Percentiles rank a stretch among this genome's conserved stretches.
phyloP scores from a whole-genome alignment of 306 rosid species.

The Malus domestica region ASM211411v1 NC_041798.1:2081001-2081500 shows the following conservation, averaged over 20 bases:
- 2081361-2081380: constrained; percentile 68
- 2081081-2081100: background rate
- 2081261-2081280: constrained; percentile 50
- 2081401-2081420: constrained; percentile 37
- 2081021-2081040: background rate
- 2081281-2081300: constrained; percentile 54
- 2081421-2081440: constrained; percentile 58
- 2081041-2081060: background rate
- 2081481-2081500: constrained; percentile 3
- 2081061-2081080: background rate
- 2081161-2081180: no score
- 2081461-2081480: constrained; percentile 61
- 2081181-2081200: background rate
- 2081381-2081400: constrained; percentile 30
- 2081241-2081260: constrained; percentile 13
- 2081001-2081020: constrained; percentile 33
- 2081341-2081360: constrained; percentile 46
- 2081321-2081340: constrained; percentile 57
- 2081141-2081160: background rate
- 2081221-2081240: background rate
- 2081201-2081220: background rate
- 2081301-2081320: constrained; percentile 61
- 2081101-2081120: background rate
- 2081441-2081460: constrained; percentile 62
- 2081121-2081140: background rate